A percentile compares a stretch with the other conserved stretches of the same genome.
Evolutionary conservation across 140 eudicot species (phyloP).

Genomic region (Erigeron philadelphicus): DNA sequence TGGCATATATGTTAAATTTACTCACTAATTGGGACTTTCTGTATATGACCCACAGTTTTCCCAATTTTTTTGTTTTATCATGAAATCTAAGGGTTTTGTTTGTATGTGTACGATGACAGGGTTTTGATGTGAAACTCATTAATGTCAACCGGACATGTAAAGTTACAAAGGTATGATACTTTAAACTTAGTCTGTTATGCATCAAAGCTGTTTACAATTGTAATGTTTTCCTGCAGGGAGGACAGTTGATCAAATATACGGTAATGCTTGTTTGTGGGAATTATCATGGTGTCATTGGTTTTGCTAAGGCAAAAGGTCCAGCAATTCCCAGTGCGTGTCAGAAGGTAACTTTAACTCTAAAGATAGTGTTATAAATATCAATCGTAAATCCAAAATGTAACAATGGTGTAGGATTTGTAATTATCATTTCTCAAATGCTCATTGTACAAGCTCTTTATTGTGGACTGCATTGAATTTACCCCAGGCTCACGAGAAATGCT

Average conservation of each 20-base stretch:
- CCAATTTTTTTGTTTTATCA: neutral
- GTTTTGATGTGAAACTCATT: slow-evolving; percentile 79
- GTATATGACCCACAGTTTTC: slow-evolving; percentile 1
- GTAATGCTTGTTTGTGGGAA: slow-evolving; percentile 89
- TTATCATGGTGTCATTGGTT: slow-evolving; percentile 86
- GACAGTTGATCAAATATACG: slow-evolving; percentile 68
- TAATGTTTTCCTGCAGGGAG: slow-evolving; percentile 49
- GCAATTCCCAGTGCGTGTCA: slow-evolving; percentile 65
- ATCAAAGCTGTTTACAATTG: slow-evolving; percentile 19
- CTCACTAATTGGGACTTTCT: neutral
- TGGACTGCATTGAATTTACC: slow-evolving; percentile 11
- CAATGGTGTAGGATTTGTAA: neutral
- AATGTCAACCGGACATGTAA: slow-evolving; percentile 68
- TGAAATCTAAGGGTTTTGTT: slow-evolving; percentile 9
- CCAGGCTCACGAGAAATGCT: slow-evolving; percentile 88
- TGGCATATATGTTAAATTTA: too few relatives aligned
- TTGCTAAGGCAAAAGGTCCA: slow-evolving; percentile 88
- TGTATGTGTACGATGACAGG: slow-evolving; percentile 40
- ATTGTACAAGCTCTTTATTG: neutral
- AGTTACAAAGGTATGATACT: slow-evolving; percentile 59
- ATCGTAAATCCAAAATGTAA: neutral
- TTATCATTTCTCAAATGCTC: neutral
- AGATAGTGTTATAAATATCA: neutral
- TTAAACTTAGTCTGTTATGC: neutral
- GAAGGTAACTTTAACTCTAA: slow-evolving; percentile 38